Evolutionary conservation across 306 rosid species (phyloP), one percentile per base, ranked within the genome.

Genomic region (Casuarina equisetifolia): DNA sequence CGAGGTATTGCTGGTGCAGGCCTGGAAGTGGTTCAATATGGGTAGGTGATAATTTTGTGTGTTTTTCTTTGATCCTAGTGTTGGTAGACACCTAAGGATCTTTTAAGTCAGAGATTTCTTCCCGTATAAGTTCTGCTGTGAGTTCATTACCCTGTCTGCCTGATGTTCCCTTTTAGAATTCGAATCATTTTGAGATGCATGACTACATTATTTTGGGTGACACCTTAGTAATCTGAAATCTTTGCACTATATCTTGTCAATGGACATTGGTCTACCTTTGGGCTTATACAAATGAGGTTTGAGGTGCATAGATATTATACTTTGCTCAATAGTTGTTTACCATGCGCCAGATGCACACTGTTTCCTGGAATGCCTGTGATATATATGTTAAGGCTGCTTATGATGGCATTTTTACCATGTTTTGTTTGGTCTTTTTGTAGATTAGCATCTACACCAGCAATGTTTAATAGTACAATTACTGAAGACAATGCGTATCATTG

Each of bases 361-460:
- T 25, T 32, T 15, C 20, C 17, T 49, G 52, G 8, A 38, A 11
- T 4, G 61, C 36, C 46, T 55, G 0, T 69, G 3, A 6, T 39
- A n/a, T 15, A 19, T 61, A 16, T 58, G 51, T 58, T 59, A 45
- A 48, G 17, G 61, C 11, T 51, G 42, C 68, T 79, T 74, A 17
- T 75, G 64, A 58, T 13, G 74, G 74, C 57, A 44, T 68, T 77
- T 20, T 78, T 51, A 72, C 25, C 70, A 62, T 63, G 59, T 82
- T 68, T 81, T 58, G 36, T 82, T 82, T 69, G 38, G 38, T 52
- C 66, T 59, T 61, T 70, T 64, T 88, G 73, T 82, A 95, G 97
- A 86, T 87, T 92, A 79, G 97, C 97, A 78, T 95, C 98, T 75
- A 95, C 97, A 46, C 98, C 97, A 78, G 97, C 98, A 76, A 91